phyloP scores from a whole-genome alignment of 2,329 filamentous ascomycete genomes.

The Fusarium lateritium region DNA sequence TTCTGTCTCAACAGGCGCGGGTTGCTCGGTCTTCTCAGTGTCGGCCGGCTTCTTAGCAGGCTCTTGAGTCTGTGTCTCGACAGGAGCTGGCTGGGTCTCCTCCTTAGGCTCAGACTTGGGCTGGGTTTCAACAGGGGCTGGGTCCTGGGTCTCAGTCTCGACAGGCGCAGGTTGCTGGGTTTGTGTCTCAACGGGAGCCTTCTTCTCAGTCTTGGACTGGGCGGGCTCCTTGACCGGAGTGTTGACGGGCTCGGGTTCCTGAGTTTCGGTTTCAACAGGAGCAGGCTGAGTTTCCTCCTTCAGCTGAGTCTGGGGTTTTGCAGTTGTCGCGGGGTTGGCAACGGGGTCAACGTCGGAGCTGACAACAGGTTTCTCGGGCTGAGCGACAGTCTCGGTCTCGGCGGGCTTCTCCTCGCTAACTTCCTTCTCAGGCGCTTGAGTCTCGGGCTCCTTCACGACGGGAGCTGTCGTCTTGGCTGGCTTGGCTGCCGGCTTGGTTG shows the following conservation, averaged over 20 bases:
- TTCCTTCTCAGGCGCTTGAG: conserved; percentile 21
- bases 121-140: neutral
- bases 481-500: conserved; percentile 32
- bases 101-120: conserved; percentile 1
- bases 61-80: conserved; percentile 21
- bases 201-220: neutral
- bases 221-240: conserved; percentile 24
- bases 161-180: conserved; percentile 13
- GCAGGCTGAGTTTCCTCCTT: conserved; percentile 33
- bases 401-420: conserved; percentile 10
- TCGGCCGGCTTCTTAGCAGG: conserved; percentile 3
- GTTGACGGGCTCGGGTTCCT: conserved; percentile 19
- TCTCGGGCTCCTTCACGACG: conserved; percentile 16
- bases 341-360: conserved; percentile 9
- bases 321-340: conserved; percentile 20
- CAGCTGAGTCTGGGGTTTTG: conserved; percentile 2
- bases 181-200: conserved; percentile 21
- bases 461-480: conserved; percentile 26
- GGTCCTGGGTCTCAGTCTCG: conserved; percentile 14
- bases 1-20: neutral
- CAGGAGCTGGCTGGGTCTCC: conserved; percentile 10
- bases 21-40: conserved; percentile 4
- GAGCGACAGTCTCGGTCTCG: conserved; percentile 7
- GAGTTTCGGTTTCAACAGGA: conserved; percentile 11
- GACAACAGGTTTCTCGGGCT: neutral